Conservation (phyloP, 192 early-diverging fungal genomes). For the Coemansia sp. region DNA sequence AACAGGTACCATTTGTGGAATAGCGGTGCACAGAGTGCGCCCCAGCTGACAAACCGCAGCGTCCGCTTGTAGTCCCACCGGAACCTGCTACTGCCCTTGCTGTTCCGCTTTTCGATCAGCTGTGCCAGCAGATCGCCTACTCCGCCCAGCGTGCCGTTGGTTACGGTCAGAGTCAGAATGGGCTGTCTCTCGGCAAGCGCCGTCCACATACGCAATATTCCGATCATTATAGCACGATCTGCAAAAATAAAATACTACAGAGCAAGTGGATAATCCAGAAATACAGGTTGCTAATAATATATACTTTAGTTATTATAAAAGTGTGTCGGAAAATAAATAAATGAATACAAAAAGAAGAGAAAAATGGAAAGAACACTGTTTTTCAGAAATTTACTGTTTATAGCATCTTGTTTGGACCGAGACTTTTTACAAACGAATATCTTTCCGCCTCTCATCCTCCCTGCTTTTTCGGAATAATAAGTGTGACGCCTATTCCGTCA, state of each 20-base stretch:
- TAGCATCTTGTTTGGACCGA: background rate
- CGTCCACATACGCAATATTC: slow-evolving; percentile 41
- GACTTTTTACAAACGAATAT: background rate
- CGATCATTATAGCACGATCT: slow-evolving; percentile 12
- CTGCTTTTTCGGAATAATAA: background rate
- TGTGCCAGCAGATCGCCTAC: slow-evolving; percentile 69
- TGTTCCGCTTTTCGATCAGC: slow-evolving; percentile 40
- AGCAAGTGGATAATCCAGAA: background rate
- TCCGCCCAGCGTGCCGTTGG: slow-evolving; percentile 66
- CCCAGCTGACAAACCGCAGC: slow-evolving; percentile 66
- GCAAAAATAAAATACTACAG: background rate
- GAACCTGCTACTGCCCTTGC: slow-evolving; percentile 13
- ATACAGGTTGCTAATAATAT: no score
- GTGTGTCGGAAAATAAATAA: background rate
- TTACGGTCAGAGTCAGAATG: slow-evolving; percentile 63
- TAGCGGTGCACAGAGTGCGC: slow-evolving; percentile 67
- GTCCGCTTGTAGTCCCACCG: slow-evolving; percentile 50
- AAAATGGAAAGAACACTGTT: no score
- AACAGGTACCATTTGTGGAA: slow-evolving; percentile 69
- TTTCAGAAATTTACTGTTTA: background rate
- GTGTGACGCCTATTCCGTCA: background rate
- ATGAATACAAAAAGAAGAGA: background rate
- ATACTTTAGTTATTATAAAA: background rate
- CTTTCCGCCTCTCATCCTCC: no score
- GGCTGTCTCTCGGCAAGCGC: slow-evolving; percentile 56